Percentiles rank a stretch among this genome's conserved stretches.
phyloP scores from a whole-genome alignment of 352 stramenopile genomes.

The Globisporangium echinulatum region DNA sequence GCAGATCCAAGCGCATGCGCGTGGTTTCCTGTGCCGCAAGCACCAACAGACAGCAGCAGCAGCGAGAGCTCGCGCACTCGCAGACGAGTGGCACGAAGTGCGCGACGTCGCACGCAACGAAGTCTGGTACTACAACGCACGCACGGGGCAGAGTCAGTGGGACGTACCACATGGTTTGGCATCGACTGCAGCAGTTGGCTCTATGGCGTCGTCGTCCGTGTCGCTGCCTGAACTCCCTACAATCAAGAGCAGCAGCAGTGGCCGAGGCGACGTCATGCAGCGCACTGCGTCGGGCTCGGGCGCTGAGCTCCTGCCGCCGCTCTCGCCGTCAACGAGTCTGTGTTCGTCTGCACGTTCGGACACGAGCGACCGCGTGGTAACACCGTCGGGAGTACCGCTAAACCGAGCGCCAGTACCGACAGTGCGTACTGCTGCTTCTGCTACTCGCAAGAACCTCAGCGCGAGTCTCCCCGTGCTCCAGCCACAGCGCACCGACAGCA shows the following conservation, averaged over 20 bases:
- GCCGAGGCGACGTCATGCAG: neutral
- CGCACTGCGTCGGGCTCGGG: conserved; percentile 1
- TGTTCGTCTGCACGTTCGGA: conserved; percentile 29
- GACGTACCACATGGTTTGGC: conserved; percentile 33
- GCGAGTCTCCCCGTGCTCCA: conserved; percentile 24
- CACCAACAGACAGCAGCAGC: conserved; percentile 16
- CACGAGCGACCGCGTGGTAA: conserved; percentile 10
- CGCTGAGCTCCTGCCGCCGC: conserved; percentile 9
- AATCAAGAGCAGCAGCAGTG: conserved; percentile 9
- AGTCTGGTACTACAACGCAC: conserved; percentile 79
- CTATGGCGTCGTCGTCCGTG: neutral
- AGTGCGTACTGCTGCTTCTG: too few relatives aligned
- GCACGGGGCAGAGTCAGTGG: conserved; percentile 72
- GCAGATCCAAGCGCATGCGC: conserved; percentile 60
- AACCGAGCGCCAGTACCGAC: neutral
- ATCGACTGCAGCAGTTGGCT: neutral
- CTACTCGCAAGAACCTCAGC: neutral
- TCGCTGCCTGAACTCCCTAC: conserved; percentile 22
- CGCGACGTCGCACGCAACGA: conserved; percentile 60
- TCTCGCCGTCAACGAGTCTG: conserved; percentile 22
- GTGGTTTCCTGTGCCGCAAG: conserved; percentile 46
- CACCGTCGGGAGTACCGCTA: too few relatives aligned
- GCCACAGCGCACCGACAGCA: neutral
- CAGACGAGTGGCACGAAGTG: conserved; percentile 59
- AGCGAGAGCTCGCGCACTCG: neutral